Conservation (phyloP, 371 early-diverging fungal genomes). For the Batkoa obscura region DNA sequence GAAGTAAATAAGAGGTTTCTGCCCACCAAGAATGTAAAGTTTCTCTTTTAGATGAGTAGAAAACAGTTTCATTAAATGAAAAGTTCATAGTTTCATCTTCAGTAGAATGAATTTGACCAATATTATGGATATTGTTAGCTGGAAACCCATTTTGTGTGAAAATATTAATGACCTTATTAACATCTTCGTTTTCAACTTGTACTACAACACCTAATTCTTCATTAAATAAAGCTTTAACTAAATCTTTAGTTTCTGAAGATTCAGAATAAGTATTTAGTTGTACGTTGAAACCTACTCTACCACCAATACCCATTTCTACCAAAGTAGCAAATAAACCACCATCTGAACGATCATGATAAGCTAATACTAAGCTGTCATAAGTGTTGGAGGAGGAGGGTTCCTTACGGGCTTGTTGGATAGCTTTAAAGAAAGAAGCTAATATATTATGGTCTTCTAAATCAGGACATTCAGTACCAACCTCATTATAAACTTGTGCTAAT, state of each 20-base stretch:
- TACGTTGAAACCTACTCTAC: constrained; percentile 59
- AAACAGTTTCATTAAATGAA: constrained; percentile 14
- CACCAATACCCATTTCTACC: constrained; percentile 89
- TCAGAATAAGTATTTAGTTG: constrained; percentile 27
- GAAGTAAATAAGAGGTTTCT: constrained; percentile 80
- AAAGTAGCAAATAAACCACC: constrained; percentile 84
- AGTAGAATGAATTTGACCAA: constrained; percentile 30
- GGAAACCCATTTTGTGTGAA: constrained; percentile 34
- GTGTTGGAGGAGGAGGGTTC: constrained; percentile 8
- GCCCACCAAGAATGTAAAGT: constrained; percentile 66
- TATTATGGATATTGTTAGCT: constrained; percentile 24
- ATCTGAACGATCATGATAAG: constrained; percentile 94
- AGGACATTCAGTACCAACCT: constrained; percentile 60
- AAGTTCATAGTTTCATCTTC: constrained; percentile 16
- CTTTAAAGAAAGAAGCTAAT: constrained; percentile 60
- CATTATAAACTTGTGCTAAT: constrained; percentile 79
- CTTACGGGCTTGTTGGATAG: constrained; percentile 33
- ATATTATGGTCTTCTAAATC: constrained; percentile 59
- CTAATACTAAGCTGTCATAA: constrained; percentile 37
- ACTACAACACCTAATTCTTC: constrained; percentile 93
- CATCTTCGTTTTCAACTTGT: constrained; percentile 47
- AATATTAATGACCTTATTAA: constrained; percentile 27
- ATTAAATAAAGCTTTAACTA: constrained; percentile 56
- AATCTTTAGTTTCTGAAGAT: constrained; percentile 16
- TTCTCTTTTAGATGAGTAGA: constrained; percentile 31